These are phyloP conservation scores for Nicotiana tabacum DNA, from an alignment of 257 asterid species.

Conservation along the genomic window DNA sequence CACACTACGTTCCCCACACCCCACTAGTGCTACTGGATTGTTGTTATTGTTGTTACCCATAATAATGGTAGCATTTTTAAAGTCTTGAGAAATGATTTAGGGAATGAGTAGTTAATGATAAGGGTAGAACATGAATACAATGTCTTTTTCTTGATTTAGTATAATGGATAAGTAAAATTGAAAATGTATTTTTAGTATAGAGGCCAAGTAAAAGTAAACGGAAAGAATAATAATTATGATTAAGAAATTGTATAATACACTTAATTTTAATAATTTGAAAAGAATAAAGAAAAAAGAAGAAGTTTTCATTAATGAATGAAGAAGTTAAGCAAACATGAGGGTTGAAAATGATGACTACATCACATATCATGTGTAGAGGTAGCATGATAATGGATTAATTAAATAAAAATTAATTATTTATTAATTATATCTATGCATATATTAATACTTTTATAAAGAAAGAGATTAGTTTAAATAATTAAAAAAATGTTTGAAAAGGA, in stretches of 20 bases:
- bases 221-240: not conserved
- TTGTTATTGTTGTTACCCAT: no score
- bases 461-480: not conserved
- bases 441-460: conserved; percentile 8
- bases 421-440: not conserved
- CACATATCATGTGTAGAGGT: not conserved
- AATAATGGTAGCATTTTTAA: no score
- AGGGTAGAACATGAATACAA: no score
- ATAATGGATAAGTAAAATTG: no score
- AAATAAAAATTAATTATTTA: not conserved
- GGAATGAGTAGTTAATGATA: no score
- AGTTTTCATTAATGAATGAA: not conserved
- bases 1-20: no score
- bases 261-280: not conserved
- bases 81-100: no score
- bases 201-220: no score
- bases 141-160: no score
- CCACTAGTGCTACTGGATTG: no score
- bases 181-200: no score
- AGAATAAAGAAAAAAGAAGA: not conserved
- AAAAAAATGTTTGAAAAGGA: not conserved
- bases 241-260: not conserved
- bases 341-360: not conserved
- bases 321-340: not conserved
- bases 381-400: not conserved